Evolutionary conservation across 1,139 yeast species (phyloP).

Genomic region (Blastobotrys aristatus): DNA sequence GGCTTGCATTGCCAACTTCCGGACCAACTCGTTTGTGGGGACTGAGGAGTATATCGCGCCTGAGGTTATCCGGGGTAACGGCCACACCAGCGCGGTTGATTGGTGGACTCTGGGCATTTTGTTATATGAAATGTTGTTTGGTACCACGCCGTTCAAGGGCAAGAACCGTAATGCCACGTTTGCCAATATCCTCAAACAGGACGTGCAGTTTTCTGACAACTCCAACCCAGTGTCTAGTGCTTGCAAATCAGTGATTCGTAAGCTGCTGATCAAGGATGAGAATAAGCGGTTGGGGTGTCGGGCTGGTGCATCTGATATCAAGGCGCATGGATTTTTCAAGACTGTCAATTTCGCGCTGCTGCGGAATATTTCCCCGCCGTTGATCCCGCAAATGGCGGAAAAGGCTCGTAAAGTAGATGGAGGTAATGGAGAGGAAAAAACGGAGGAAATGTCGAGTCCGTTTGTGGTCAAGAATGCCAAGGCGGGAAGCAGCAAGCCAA

Average conservation of each 20-base stretch:
- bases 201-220: conserved; percentile 61
- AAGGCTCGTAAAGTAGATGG: conserved; percentile 36
- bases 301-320: conserved; percentile 91
- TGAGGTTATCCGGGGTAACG: conserved; percentile 93
- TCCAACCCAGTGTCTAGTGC: conserved; percentile 56
- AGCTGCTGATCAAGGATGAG: conserved; percentile 83
- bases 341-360: conserved; percentile 91
- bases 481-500: too few species aligned
- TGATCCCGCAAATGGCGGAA: conserved; percentile 80
- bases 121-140: conserved; percentile 88
- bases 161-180: conserved; percentile 81
- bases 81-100: conserved; percentile 96
- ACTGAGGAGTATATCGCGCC: conserved; percentile 98
- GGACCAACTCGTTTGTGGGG: conserved; percentile 96
- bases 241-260: conserved; percentile 75
- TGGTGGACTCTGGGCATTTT: conserved; percentile 99
- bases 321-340: conserved; percentile 85
- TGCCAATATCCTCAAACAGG: conserved; percentile 77
- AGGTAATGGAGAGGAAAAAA: too few species aligned
- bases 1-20: conserved; percentile 89
- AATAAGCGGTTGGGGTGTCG: conserved; percentile 81
- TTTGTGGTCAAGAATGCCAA: conserved; percentile 7
- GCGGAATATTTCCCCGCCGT: conserved; percentile 89
- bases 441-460: not conserved
- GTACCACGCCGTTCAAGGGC: conserved; percentile 96